phyloP scores from a whole-genome alignment of 306 rosid genomes.

The Cucumis hystrix region DNA sequence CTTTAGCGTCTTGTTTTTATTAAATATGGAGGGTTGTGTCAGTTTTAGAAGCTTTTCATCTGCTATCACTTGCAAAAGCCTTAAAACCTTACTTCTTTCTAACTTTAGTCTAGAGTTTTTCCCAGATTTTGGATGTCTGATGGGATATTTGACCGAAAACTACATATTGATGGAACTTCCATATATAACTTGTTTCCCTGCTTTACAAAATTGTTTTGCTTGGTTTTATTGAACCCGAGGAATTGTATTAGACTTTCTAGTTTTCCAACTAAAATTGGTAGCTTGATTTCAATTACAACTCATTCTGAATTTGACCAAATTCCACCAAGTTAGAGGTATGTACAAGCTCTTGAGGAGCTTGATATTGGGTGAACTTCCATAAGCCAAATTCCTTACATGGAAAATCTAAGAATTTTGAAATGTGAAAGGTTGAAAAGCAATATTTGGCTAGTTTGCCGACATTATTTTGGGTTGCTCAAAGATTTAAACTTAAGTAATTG shows the following conservation, averaged over 20 bases:
- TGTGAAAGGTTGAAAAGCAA: background rate
- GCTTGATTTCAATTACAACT: background rate
- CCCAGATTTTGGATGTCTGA: conserved; percentile 2
- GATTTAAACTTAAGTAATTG: background rate
- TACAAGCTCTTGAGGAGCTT: background rate
- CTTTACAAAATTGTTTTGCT: background rate
- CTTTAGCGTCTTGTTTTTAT: background rate
- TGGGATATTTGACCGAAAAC: conserved; percentile 1
- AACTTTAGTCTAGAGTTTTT: background rate
- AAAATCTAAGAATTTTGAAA: background rate
- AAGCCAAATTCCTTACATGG: background rate
- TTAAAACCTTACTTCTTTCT: background rate
- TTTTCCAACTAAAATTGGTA: conserved; percentile 1
- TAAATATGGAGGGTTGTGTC: background rate
- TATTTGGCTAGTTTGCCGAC: background rate
- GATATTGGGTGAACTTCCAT: background rate
- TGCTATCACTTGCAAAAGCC: background rate
- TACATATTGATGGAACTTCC: conserved; percentile 3
- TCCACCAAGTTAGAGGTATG: background rate
- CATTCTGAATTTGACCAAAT: background rate
- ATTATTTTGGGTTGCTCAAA: too few relatives aligned
- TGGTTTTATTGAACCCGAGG: background rate
- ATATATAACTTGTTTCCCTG: background rate
- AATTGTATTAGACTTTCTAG: background rate
- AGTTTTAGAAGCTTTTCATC: background rate